Conservation (phyloP, 192 early-diverging fungal genomes). For the Coemansia sp. region DNA sequence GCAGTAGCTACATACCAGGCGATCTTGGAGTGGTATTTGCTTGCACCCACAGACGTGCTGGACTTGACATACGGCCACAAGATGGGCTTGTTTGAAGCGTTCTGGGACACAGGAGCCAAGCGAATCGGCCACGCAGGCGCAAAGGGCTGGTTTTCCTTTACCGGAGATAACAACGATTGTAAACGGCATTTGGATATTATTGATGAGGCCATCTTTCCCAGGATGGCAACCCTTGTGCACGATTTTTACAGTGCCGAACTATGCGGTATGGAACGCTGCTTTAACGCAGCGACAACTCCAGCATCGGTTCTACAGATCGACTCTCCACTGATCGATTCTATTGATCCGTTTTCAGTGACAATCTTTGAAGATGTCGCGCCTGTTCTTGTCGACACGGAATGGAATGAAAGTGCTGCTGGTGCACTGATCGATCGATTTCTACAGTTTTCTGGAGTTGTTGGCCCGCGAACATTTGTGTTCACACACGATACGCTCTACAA, state of each 20-base stretch:
- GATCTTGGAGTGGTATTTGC: constrained; percentile 34
- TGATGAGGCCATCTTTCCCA: background rate
- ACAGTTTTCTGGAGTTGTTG: constrained; percentile 39
- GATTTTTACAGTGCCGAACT: constrained; percentile 1
- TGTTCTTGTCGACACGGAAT: constrained; percentile 31
- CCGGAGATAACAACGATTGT: background rate
- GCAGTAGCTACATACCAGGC: constrained; percentile 34
- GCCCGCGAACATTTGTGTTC: constrained; percentile 28
- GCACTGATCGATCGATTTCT: constrained; percentile 20
- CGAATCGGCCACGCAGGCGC: constrained; percentile 28
- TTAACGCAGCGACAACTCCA: background rate
- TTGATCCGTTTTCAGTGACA: constrained; percentile 29
- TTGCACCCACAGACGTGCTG: constrained; percentile 7
- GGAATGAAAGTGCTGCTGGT: constrained; percentile 1
- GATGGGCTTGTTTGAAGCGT: constrained; percentile 19
- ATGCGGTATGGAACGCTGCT: background rate
- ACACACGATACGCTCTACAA: background rate
- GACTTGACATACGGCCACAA: constrained; percentile 14
- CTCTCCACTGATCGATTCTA: background rate
- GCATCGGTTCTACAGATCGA: background rate
- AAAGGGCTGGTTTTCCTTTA: constrained; percentile 20
- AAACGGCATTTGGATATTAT: too few species aligned
- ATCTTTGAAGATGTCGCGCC: constrained; percentile 45
- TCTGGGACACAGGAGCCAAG: constrained; percentile 36
- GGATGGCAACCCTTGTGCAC: background rate